Percentiles rank a stretch among this genome's conserved stretches.
phyloP scores from a whole-genome alignment of 306 rosid genomes.

The Medicago truncatula region MtrunA17r5.0-ANR NC_053043.1:2196501-2197000 shows the following conservation, averaged over 20 bases:
- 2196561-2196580: constrained; percentile 92
- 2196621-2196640: constrained; percentile 97
- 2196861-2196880: constrained; percentile 93
- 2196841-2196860: constrained; percentile 84
- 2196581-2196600: constrained; percentile 89
- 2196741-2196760: constrained; percentile 86
- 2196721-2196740: constrained; percentile 84
- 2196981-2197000: constrained; percentile 86
- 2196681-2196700: constrained; percentile 63
- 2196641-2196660: constrained; percentile 79
- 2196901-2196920: constrained; percentile 92
- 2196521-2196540: constrained; percentile 95
- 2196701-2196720: constrained; percentile 54
- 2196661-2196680: constrained; percentile 93
- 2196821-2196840: constrained; percentile 89
- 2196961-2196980: constrained; percentile 90
- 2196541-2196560: constrained; percentile 89
- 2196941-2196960: constrained; percentile 96
- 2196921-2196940: constrained; percentile 96
- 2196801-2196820: constrained; percentile 83
- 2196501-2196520: constrained; percentile 84
- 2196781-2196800: constrained; percentile 92
- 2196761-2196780: constrained; percentile 83
- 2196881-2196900: constrained; percentile 93
- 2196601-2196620: constrained; percentile 85